phyloP scores from a whole-genome alignment of 2,329 filamentous ascomycete species.

The Fusarium austroafricanum region DNA sequence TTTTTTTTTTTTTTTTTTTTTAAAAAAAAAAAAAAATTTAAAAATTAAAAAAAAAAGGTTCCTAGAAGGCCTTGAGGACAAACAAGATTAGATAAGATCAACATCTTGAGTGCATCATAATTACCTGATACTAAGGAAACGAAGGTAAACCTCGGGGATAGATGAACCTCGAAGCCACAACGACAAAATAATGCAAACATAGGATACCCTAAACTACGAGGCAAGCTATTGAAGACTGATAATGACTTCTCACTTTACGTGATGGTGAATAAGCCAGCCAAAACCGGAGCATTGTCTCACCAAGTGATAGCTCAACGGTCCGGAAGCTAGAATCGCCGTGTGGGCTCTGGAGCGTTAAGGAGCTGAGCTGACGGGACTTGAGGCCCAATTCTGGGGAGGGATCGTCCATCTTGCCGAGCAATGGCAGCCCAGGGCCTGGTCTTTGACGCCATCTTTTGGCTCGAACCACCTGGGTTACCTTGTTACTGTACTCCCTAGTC shows the following conservation, averaged over 20 bases:
- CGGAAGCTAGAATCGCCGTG: constrained; percentile 32
- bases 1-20: too few species aligned
- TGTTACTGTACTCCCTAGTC: constrained; percentile 32
- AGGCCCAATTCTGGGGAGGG: constrained; percentile 35
- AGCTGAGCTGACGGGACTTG: neutral
- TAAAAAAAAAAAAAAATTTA: too few species aligned
- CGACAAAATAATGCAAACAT: neutral
- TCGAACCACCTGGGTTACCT: constrained; percentile 33
- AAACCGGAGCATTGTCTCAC: constrained; percentile 18
- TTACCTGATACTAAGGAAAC: neutral
- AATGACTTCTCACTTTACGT: neutral
- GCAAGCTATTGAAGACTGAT: neutral
- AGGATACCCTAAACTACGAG: constrained; percentile 13
- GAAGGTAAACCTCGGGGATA: neutral
- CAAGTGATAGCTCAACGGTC: constrained; percentile 32
- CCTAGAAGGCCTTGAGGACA: neutral
- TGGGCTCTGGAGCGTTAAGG: neutral
- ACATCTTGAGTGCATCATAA: neutral
- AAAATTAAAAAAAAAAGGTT: too few species aligned
- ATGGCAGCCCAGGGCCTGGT: constrained; percentile 11
- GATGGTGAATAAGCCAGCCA: constrained; percentile 12
- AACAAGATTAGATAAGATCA: neutral
- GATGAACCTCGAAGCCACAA: neutral
- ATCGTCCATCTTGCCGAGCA: constrained; percentile 38
- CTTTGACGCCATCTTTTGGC: constrained; percentile 39